Conservation (phyloP, 2,329 filamentous ascomycete species). For the Fusarium pininemorale region DNA sequence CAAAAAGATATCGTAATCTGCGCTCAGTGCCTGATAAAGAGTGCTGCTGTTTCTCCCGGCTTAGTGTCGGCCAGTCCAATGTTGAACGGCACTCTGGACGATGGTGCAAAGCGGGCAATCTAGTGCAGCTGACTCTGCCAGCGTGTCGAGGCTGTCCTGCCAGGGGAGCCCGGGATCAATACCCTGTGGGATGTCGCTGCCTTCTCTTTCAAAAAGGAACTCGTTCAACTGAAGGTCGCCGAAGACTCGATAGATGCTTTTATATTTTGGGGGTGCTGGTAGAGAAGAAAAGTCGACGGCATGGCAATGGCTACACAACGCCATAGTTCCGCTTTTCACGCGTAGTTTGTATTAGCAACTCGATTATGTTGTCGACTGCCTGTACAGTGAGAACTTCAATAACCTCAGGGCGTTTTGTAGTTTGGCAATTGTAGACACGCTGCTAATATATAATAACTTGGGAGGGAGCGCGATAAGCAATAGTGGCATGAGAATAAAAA, state of each 20-base stretch:
- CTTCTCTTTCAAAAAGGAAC: accelerated
- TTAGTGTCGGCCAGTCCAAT: background rate
- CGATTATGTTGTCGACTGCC: too few species aligned
- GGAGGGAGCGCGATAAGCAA: too few species aligned
- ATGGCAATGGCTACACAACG: background rate
- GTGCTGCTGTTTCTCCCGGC: accelerated
- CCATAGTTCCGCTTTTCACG: background rate
- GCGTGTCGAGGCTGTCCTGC: background rate
- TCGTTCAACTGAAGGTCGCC: background rate
- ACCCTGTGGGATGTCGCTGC: accelerated
- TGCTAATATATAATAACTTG: too few species aligned
- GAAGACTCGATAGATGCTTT: background rate
- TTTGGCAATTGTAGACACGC: too few species aligned
- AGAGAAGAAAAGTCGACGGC: background rate
- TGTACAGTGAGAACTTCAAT: too few species aligned
- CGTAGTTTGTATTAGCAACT: too few species aligned
- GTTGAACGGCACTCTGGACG: accelerated
- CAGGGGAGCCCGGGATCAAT: accelerated
- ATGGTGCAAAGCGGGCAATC: background rate
- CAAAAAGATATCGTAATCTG: accelerated
- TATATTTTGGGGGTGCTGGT: accelerated
- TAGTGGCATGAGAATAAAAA: too few species aligned
- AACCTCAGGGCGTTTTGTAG: too few species aligned
- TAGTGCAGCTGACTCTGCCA: background rate
- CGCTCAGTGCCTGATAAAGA: background rate